phyloP scores from a whole-genome alignment of 2,329 filamentous ascomycete species.

The Rhytidhysteron rufulum region DNA sequence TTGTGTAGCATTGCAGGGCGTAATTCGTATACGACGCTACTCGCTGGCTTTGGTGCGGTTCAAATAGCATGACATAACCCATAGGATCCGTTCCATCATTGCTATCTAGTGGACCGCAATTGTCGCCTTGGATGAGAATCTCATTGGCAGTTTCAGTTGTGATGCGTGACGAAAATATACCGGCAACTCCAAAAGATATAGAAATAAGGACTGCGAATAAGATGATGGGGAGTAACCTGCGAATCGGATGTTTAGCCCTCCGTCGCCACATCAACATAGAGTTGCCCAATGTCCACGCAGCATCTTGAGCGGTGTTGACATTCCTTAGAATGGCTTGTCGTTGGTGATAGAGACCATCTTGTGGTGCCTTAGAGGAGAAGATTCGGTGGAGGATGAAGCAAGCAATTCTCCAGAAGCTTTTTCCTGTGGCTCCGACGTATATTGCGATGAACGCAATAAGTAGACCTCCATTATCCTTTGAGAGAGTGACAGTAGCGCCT shows the following conservation, averaged over 20 bases:
- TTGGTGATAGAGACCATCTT: no score
- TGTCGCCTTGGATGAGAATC: not conserved
- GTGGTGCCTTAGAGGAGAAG: no score
- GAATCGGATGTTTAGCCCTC: not conserved
- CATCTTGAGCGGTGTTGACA: no score
- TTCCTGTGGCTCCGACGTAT: no score
- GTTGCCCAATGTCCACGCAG: no score
- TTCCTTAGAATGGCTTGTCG: no score
- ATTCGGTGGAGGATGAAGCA: no score
- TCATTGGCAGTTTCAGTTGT: conserved; percentile 6
- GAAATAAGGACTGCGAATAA: conserved; percentile 8
- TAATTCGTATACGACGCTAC: not conserved
- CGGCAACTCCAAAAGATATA: conserved; percentile 14
- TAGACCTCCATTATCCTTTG: no score
- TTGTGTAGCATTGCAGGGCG: conserved; percentile 3
- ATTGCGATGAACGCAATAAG: no score
- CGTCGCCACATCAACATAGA: no score
- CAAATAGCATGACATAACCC: not conserved
- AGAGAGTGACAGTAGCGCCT: no score
- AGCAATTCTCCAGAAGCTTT: no score
- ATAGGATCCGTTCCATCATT: not conserved
- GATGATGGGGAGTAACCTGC: conserved; percentile 4
- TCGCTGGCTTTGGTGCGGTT: not conserved
- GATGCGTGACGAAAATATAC: conserved; percentile 15
- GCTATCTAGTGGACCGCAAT: not conserved